Base-by-base conservation (phyloP, 2,329 filamentous ascomycete genomes). In the Seiridium unicorne region DNA sequence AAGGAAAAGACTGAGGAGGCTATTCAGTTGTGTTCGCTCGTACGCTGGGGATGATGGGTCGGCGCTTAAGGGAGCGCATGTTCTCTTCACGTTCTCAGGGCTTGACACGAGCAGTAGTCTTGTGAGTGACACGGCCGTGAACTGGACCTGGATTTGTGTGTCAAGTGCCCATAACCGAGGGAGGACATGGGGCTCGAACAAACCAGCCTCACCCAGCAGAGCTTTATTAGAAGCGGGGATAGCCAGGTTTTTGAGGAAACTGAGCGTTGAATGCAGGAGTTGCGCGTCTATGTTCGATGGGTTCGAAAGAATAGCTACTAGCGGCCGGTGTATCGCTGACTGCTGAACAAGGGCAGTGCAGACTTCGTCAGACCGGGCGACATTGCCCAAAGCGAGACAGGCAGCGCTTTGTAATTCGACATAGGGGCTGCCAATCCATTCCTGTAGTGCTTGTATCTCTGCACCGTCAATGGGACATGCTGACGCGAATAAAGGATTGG, bases 181-280 rank as follows among this genome's bases (percentile, higher is more conserved):
- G 1, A 88, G 75, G 38, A 80, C 72, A 3, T 65, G 59, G 0
- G 74, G 66, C 5, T 77, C 74, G 3, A 88, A 73, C 2, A 88
- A 72, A 1, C 72, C 71, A 3, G 74, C 69, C 4, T 72, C 71
- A 13, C 81, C 81, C 1, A 89, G 75, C 0, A 73, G 53, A 2
- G 76, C 63, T 69, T 87, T 88, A 72, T 89, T 89, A 34, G 71
- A 68, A 0, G 72, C 60, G 0, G 85, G 84, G 55, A 89, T 84
- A 34, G 86, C 83, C 7, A 89, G 80, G 69, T 89, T 89, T 71
- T 87, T 88, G 61, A 88, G 79, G 66, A 88, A 87, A 6, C 84
- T 82, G 18, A 89, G 75, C 2, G 78, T 74, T 1, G 84, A 79
- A 66, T 88, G 85, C 0, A 86, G 75, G 13, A 86, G 79, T 62